Evolutionary conservation across 768 basidiomycete genomes (phyloP).

Genomic region (Mycena haematopus): DNA sequence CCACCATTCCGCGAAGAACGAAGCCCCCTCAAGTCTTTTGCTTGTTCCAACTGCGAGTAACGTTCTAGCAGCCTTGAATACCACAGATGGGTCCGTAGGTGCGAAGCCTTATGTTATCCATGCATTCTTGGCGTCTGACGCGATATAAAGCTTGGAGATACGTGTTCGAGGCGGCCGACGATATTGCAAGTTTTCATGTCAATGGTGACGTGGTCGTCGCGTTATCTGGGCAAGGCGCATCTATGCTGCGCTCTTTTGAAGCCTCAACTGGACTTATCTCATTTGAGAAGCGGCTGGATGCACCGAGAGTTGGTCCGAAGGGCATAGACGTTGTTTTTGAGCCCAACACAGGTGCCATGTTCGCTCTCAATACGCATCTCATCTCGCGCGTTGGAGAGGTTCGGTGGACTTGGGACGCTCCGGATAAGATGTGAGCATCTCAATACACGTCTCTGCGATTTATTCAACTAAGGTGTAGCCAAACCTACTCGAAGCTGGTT

Average conservation of each 20-base stretch:
- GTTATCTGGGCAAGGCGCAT: constrained; percentile 78
- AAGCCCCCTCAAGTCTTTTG: constrained; percentile 49
- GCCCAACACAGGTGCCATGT: constrained; percentile 44
- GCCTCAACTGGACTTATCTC: constrained; percentile 65
- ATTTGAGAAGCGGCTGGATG: constrained; percentile 69
- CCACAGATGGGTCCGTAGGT: constrained; percentile 76
- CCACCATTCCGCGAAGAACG: constrained; percentile 44
- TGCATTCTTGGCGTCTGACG: constrained; percentile 14
- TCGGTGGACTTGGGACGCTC: constrained; percentile 76
- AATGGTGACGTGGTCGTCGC: constrained; percentile 57
- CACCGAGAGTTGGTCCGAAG: constrained; percentile 46
- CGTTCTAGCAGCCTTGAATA: constrained; percentile 76
- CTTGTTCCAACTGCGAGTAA: constrained; percentile 75
- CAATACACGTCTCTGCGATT: constrained; percentile 2
- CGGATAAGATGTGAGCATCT: constrained; percentile 65
- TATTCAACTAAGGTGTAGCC: constrained; percentile 46
- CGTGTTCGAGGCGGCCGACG: constrained; percentile 72
- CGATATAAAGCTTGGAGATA: constrained; percentile 76
- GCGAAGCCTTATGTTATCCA: constrained; percentile 32
- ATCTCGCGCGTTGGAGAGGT: constrained; percentile 61
- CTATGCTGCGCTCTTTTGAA: constrained; percentile 74
- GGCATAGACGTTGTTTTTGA: constrained; percentile 59
- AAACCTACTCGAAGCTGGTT: constrained; percentile 67
- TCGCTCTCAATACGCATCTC: constrained; percentile 65
- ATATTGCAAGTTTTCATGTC: constrained; percentile 64